phyloP scores from a whole-genome alignment of 805 yeast species.

The Candida mattraensis region DNA sequence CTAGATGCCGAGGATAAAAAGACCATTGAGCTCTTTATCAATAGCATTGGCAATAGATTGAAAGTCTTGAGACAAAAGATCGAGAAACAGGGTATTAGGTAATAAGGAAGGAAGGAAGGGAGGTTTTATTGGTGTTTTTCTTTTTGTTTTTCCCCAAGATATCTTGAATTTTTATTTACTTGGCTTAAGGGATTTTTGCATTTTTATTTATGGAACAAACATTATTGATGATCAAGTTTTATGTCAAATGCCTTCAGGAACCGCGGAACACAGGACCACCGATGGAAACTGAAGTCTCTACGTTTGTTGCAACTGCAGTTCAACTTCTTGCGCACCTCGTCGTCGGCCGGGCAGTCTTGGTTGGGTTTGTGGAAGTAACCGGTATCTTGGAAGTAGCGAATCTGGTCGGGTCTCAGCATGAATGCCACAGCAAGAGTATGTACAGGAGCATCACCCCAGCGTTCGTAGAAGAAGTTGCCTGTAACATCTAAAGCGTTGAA shows the following conservation, averaged over 20 bases:
- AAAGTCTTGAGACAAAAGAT: slow-evolving; percentile 67
- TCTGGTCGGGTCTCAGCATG: slow-evolving; percentile 44
- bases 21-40: slow-evolving; percentile 78
- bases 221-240: slow-evolving; percentile 4
- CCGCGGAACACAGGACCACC: slow-evolving; percentile 52
- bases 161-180: not conserved
- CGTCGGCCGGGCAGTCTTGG: slow-evolving; percentile 56
- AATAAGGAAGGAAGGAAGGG: slow-evolving; percentile 2
- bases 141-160: too few species aligned
- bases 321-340: slow-evolving; percentile 41
- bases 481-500: slow-evolving; percentile 57
- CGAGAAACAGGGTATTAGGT: slow-evolving; percentile 25
- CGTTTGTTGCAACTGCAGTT: slow-evolving; percentile 50
- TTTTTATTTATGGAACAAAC: slow-evolving; percentile 10
- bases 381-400: slow-evolving; percentile 60
- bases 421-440: slow-evolving; percentile 65
- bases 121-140: not conserved
- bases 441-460: slow-evolving; percentile 82
- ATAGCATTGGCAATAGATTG: slow-evolving; percentile 78
- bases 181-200: not conserved
- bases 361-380: slow-evolving; percentile 59
- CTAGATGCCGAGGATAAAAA: slow-evolving; percentile 72
- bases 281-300: slow-evolving; percentile 51
- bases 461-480: slow-evolving; percentile 71
- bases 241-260: slow-evolving; percentile 30